Base-by-base conservation (phyloP, 2,329 filamentous ascomycete species). In the Botrytis galanthina region DNA sequence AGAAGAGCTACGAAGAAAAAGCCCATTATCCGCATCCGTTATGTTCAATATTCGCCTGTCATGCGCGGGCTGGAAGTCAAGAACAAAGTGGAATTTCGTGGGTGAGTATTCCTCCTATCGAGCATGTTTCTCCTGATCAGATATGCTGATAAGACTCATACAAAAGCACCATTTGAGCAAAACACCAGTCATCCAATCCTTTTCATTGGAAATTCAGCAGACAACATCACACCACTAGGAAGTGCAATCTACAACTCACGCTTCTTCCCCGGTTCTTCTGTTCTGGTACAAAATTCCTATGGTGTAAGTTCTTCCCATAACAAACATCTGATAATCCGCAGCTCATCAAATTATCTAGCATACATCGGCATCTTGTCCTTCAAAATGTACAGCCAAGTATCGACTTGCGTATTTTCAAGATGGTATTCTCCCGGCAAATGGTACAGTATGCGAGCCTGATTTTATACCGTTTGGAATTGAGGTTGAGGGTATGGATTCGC, bases 121-220 rank as follows among this genome's bases (percentile, higher is more conserved):
- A 12, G 0, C 26, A 20, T 1, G 26, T 8, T 63, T 63, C 37
- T 44, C 3, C 26, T 6, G 5, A n/a, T 3, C 4, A 42, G 5
- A 20, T 1, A 63, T 63, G 2, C 61, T 63, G 44, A 62, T 12
- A 1, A 20, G 7, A 7, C 9, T 3, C 4, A 29, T 6, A 9
- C 6, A 18, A 42, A 42, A 63, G 61, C 26, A 0, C 80, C 81
- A 0, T 82, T 81, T 62, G 76, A 78, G 63, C 79, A 77, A 42
- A 81, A 81, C 39, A 82, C 81, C 3, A 80, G 78, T 32, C 76
- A 79, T 62, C 81, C 81, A 0, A 82, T 83, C 26, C 79, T 83
- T 22, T 83, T 82, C 71, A 75, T 83, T 29, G 80, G 79, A 44
- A 83, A 83, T 64, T 80, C 77, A 60, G 80, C 79, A n/a, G 82